Percentiles rank a stretch among this genome's conserved stretches.
These are phyloP conservation scores for Symbiodinium pilosum DNA, from an alignment of 73 alveolate species.

Conservation along the genomic window DNA sequence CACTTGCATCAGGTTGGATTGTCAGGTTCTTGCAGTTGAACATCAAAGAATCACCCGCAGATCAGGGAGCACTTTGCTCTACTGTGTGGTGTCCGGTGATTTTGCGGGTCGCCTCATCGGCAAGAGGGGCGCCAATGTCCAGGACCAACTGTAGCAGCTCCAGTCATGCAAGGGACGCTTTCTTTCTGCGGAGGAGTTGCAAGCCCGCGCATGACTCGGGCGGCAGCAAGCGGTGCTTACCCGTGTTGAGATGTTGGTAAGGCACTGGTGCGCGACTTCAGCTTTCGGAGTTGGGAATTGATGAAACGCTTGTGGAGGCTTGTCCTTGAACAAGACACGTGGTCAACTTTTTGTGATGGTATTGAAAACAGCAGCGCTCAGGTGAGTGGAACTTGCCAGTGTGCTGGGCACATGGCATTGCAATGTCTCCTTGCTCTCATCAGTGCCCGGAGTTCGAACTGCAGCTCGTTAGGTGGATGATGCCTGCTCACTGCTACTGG, in stretches of 20 bases:
- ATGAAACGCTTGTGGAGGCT: constrained; percentile 46
- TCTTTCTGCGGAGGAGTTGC: neutral
- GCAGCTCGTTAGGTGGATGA: neutral
- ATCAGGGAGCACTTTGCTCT: constrained; percentile 12
- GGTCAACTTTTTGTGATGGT: too few species aligned
- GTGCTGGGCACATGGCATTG: neutral
- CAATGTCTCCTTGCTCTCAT: too few species aligned
- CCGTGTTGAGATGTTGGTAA: too few species aligned
- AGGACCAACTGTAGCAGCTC: constrained; percentile 10
- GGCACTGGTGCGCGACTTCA: constrained; percentile 52
- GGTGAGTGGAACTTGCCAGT: neutral
- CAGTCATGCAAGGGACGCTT: too few species aligned
- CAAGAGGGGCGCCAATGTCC: constrained; percentile 72
- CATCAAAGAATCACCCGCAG: neutral
- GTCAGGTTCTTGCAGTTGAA: neutral
- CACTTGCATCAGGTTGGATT: constrained; percentile 30
- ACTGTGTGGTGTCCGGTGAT: constrained; percentile 44
- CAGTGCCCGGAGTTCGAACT: neutral
- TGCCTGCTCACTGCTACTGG: constrained; percentile 30
- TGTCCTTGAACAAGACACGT: neutral
- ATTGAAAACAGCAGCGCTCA: neutral
- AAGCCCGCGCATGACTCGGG: neutral
- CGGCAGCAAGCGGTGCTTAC: too few species aligned
- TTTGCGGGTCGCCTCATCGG: constrained; percentile 90
- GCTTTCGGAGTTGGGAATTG: constrained; percentile 62